Evolutionary conservation across 2,329 filamentous ascomycete genomes (phyloP).

Genomic region (Alternaria infectoria): DNA sequence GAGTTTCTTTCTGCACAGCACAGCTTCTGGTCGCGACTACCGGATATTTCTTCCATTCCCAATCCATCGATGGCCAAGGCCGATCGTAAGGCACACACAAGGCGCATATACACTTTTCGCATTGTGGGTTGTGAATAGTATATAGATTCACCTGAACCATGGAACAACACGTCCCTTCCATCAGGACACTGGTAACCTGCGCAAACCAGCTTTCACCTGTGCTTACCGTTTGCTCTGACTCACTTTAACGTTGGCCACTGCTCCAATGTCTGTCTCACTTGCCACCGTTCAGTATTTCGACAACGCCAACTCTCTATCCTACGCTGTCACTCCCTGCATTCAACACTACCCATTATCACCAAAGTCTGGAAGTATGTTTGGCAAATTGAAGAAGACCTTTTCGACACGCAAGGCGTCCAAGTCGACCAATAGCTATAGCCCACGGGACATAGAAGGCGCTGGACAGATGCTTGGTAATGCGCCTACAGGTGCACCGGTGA

Average conservation of each 20-base stretch:
- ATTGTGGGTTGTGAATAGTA: neutral
- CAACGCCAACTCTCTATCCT: neutral
- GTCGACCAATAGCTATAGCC: constrained; percentile 6
- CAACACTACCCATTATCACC: constrained; percentile 3
- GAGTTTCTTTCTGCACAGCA: no score
- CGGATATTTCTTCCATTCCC: neutral
- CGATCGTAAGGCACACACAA: neutral
- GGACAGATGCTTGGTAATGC: neutral
- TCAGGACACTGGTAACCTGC: neutral
- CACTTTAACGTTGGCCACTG: neutral
- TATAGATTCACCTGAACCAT: constrained; percentile 2
- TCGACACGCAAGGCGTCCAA: constrained; percentile 18
- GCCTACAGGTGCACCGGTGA: constrained; percentile 3
- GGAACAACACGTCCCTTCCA: neutral
- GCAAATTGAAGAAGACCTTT: constrained; percentile 21
- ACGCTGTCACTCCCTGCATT: neutral
- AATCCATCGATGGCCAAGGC: neutral
- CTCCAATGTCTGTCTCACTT: constrained; percentile 21
- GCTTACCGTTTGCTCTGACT: constrained; percentile 2
- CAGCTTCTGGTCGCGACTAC: neutral
- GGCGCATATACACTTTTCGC: neutral
- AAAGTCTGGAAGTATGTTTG: constrained; percentile 16
- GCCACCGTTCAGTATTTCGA: constrained; percentile 1
- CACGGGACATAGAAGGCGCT: constrained; percentile 4
- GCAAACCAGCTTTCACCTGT: constrained; percentile 3